These are phyloP conservation scores for Neolentinus lepideus DNA, from an alignment of 1,284 basidiomycete genomes.

Conservation along the genomic window DNA sequence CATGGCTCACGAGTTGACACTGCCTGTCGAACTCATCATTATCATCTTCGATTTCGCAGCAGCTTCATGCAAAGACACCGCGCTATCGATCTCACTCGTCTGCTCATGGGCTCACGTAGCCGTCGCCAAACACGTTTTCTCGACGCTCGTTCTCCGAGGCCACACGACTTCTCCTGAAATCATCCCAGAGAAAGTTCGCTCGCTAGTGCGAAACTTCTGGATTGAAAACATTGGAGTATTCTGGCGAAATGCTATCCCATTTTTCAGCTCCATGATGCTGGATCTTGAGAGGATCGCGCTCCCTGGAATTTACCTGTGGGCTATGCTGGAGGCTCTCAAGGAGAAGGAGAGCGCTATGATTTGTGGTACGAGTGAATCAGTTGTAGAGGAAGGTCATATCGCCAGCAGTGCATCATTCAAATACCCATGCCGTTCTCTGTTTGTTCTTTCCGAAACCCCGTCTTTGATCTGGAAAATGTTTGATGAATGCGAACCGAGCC, in stretches of 20 bases:
- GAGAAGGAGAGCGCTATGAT: neutral
- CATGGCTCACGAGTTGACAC: neutral
- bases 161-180: neutral
- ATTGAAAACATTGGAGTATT: neutral
- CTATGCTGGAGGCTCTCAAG: neutral
- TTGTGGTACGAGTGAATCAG: neutral
- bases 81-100: neutral
- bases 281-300: neutral
- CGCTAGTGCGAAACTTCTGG: neutral
- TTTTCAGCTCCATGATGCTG: neutral
- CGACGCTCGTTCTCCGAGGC: neutral
- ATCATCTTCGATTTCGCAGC: neutral
- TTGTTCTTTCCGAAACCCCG: no score
- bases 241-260: neutral
- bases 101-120: neutral
- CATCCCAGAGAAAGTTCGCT: neutral
- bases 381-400: neutral
- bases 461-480: neutral
- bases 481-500: neutral
- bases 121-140: neutral
- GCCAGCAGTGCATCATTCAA: neutral
- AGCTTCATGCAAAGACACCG: neutral
- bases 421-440: no score
- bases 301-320: neutral
- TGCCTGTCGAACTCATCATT: neutral